Base-by-base conservation (phyloP, 192 early-diverging fungal genomes). In the Dissophora globulifera region DNA sequence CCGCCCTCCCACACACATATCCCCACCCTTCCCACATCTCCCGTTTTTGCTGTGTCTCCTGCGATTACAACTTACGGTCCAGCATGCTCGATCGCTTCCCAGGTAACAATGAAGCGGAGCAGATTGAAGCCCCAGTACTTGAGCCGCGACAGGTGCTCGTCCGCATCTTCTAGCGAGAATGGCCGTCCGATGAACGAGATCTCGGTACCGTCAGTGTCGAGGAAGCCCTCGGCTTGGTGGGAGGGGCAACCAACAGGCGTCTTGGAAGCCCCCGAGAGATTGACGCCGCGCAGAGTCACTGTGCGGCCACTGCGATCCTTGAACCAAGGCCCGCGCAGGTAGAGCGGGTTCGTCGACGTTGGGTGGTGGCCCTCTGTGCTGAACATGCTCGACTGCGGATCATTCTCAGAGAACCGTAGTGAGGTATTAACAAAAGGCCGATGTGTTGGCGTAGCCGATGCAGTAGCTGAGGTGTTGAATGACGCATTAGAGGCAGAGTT, bases 101-200 rank as follows among this genome's bases (percentile, higher is more conserved):
- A 94, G 19, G 90, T 84, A 22, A 92, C 83, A 38, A 92, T 67
- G 22, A 94, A 82, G 6, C 92, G 79, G 20, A 91, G 56, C 58
- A 94, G 84, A 45, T 90, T 93, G 38, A 94, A 85, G 0, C 93
- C 93, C 90, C 88, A 91, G 11, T 78, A 32, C 26, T 84, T 69
- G 27, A 94, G 78, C 30, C 92, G 82, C 16, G 55, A 50, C 23
- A 93, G 86, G 60, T 94, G 91, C 42, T 87, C 88, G 61, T 93
- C 89, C 7, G 90, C 90, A 41, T 92, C 87, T 6, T 84, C 76
- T 1, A 93, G 67, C 1, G 88, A 80, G 57, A 94, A 90, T 11
- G 93, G 93, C 11, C 92, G 41, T 1, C 91, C 91, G 25, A 94
- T 69, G 66, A 93, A 93, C 23, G 81, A 88, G 20, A 94, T 86